A percentile compares a stretch with the other conserved stretches of the same genome.
phyloP scores from a whole-genome alignment of 805 yeast species.

The Lipomyces starkeyi region DNA sequence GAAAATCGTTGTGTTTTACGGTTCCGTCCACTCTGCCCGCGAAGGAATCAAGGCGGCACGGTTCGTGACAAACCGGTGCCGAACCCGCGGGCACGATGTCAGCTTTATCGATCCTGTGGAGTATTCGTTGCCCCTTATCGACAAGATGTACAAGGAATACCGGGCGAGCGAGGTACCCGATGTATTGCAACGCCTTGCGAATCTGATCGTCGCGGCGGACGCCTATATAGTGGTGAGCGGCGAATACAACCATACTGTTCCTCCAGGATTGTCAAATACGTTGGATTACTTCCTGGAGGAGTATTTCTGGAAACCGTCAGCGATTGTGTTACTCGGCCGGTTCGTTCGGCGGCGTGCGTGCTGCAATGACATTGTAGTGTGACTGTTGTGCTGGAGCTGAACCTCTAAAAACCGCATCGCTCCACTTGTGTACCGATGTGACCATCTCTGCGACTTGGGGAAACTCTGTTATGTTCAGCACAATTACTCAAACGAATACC shows the following conservation, averaged over 20 bases:
- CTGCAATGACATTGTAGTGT: constrained; percentile 8
- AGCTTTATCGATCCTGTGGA: constrained; percentile 2
- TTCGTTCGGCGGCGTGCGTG: constrained; percentile 10
- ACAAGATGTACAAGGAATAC: constrained; percentile 11
- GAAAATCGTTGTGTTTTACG: constrained; percentile 6
- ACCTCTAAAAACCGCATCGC: no score
- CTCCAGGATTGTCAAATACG: constrained; percentile 1
- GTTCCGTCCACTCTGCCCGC: constrained; percentile 5
- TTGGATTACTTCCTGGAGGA: constrained; percentile 7
- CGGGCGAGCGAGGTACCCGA: constrained; percentile 4
- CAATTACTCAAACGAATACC: no score
- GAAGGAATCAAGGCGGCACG: constrained; percentile 11
- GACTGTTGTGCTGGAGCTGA: no score
- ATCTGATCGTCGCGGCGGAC: constrained; percentile 5
- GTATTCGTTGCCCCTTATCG: constrained; percentile 6
- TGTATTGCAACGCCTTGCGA: constrained; percentile 2
- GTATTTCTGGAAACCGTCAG: constrained; percentile 8
- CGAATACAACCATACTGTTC: constrained; percentile 2
- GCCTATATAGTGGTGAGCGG: constrained; percentile 5
- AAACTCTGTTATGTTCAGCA: no score
- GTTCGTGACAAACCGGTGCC: constrained; percentile 8
- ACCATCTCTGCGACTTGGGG: no score
- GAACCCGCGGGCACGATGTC: constrained; percentile 6
- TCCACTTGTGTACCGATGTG: no score
- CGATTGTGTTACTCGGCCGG: constrained; percentile 7